Evolutionary conservation across 2,329 filamentous ascomycete species (phyloP), one percentile per base, ranked within the genome.

Genomic region (Penicillium sp.): DNA sequence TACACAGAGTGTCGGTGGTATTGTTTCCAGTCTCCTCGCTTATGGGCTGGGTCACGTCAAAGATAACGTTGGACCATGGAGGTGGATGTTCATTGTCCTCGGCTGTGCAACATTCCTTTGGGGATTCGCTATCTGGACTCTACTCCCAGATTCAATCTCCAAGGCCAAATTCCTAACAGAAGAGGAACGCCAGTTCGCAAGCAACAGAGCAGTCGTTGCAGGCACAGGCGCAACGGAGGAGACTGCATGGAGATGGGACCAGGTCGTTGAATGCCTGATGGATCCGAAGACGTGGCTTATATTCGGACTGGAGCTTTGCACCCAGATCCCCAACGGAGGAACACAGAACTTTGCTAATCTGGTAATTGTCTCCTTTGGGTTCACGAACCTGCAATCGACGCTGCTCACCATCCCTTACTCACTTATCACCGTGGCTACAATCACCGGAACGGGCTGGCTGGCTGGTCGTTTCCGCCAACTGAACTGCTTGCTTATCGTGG

Each of bases 271-370:
- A 68, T 84, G 82, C 49, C 67, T 86, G 0, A 53, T 75, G 10
- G 85, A 86, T 62, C 83, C 82, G 3, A 86, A 87, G 69, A 84
- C 83, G 0, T 87, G 83, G 84, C 73, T 86, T 48, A 78, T 87
- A 46, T 78, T 84, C 57, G 74, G 73, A 2, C 78, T 87, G 23
- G 77, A 80, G 23, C 60, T 86, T 5, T 69, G 82, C 3, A 81
- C 78, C 0, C 63, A 69, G 38, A 86, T 87, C 25, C 84, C 85
- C 41, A 88, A 87, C 60, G 84, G 84, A 33, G 85, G 85, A 25
- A 84, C 83, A 0, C 81, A 84, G 63, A 83, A 80, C 63, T 86
- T 86, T 19, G 56, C 59, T 25, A 66, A 65, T 49, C 58, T 66
- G 3, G 63, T 66, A 7, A 57, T 66, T 29, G 56, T 54, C 8